Evolutionary conservation across 352 stramenopile species (phyloP).

Genomic region (Thalassiosira mediterranea): DNA sequence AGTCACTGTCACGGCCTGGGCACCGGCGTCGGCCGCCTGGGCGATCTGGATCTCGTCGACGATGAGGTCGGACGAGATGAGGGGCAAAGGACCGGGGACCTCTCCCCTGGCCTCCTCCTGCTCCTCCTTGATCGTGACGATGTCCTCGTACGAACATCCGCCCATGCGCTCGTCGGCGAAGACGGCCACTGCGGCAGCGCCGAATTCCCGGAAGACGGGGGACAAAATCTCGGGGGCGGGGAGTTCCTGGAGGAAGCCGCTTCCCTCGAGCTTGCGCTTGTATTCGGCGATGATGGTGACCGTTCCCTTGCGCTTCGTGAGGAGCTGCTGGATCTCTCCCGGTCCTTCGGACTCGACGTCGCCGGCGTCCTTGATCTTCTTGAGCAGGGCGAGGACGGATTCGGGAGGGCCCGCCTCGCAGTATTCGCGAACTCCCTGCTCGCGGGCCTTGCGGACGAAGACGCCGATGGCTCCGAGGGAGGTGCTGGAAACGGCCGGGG

Average conservation of each 20-base stretch:
- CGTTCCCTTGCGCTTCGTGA: conserved; percentile 77
- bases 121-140: too few species aligned
- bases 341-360: not conserved
- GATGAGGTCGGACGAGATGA: conserved; percentile 82
- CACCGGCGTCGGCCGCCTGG: conserved; percentile 51
- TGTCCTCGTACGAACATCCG: too few species aligned
- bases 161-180: not conserved
- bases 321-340: conserved; percentile 52
- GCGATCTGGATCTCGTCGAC: conserved; percentile 84
- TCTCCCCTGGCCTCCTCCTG: too few species aligned
- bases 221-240: not conserved
- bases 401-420: not conserved
- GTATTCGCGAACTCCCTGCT: not conserved
- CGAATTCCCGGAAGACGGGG: too few species aligned
- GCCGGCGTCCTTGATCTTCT: not conserved
- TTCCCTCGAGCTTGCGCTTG: conserved; percentile 70
- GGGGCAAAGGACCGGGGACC: conserved; percentile 72
- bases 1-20: conserved; percentile 58
- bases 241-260: conserved; percentile 51
- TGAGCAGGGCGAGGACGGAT: not conserved
- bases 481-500: too few species aligned
- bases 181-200: too few species aligned
- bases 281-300: conserved; percentile 84
- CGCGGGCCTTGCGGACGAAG: not conserved
- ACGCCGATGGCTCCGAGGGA: too few species aligned